Evolutionary conservation across 139 green algal genomes (phyloP), one percentile per base, ranked within the genome.

Genomic region (Coelastrella sp.): DNA sequence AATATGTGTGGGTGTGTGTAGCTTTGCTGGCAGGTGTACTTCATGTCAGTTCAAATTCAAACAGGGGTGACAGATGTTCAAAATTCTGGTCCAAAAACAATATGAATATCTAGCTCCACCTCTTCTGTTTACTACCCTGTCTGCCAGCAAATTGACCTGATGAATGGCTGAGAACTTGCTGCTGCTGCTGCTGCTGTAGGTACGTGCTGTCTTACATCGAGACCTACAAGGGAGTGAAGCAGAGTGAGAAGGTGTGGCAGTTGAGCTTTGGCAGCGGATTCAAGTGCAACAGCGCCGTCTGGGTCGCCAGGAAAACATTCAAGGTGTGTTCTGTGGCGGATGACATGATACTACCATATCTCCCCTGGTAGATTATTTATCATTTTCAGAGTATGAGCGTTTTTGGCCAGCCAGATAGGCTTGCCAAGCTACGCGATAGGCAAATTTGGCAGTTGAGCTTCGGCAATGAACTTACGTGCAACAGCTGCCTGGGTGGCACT

Each of bases 241-340:
- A 88, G 5, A 95, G 94, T n/a, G 96, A 98, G 65, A 73, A 92
- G 47, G 94, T 99, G 7, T 98, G 97, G 97, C 97, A 99, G 96
- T 94, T 99, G 77, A 96, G 91, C 66, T 99, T 99, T 93, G 97
- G 97, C 86, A 96, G 90, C 16, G 97, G 97, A 73, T 99, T 99
- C 94, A 99, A 99, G 96, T 98, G 96, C 95, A 99, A 99, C 95
- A 97, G 93, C 87, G 96, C 96, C 5, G 97, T 99, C 23, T 99
- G 96, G 97, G 89, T 91, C 7, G 95, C 96, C 5, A 90, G 96
- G 88, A 86, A 77, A 65, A 47, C 64, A 16, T 87, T 87, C 81
- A 87, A 87, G 81, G 81, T 87, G 74, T 20, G 32, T 80, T 10
- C 20, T 80, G 74, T 59, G 6, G 58, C 7, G 17, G 22, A 14